Evolutionary conservation across 306 rosid genomes (phyloP).

Genomic region (Citrullus amarus): DNA sequence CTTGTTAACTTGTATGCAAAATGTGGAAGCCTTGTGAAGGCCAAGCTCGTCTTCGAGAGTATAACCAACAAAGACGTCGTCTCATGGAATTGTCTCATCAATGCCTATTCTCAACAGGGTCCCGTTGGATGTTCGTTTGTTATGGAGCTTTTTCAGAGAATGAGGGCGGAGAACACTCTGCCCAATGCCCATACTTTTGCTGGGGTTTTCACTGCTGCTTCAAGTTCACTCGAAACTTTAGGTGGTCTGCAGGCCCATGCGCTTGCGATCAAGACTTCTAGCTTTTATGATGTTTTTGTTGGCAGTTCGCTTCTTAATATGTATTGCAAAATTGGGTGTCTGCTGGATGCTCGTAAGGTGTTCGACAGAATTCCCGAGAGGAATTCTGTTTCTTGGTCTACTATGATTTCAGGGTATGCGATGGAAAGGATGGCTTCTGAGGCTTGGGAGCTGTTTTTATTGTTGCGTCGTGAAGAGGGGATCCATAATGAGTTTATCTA

Average conservation of each 20-base stretch:
- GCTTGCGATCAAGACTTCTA: slow-evolving; percentile 35
- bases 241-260: slow-evolving; percentile 43
- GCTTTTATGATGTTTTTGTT: slow-evolving; percentile 51
- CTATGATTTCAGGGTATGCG: slow-evolving; percentile 73
- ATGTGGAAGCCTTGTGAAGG: slow-evolving; percentile 28
- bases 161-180: slow-evolving; percentile 24
- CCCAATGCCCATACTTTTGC: slow-evolving; percentile 63
- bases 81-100: slow-evolving; percentile 81
- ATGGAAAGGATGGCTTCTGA: slow-evolving; percentile 25
- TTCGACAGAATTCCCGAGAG: slow-evolving; percentile 56
- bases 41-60: slow-evolving; percentile 35
- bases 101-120: slow-evolving; percentile 43
- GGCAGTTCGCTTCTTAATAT: slow-evolving; percentile 57
- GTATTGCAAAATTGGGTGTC: slow-evolving; percentile 46
- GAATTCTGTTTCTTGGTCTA: slow-evolving; percentile 69
- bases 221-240: slow-evolving; percentile 14
- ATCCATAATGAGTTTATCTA: slow-evolving; percentile 37
- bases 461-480: slow-evolving; percentile 25
- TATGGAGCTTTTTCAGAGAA: slow-evolving; percentile 41
- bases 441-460: slow-evolving; percentile 36
- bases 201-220: slow-evolving; percentile 50
- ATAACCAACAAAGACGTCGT: slow-evolving; percentile 34
- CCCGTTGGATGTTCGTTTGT: slow-evolving; percentile 15
- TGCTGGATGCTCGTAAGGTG: slow-evolving; percentile 51
- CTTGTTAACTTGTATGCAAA: slow-evolving; percentile 55